Evolutionary conservation across 257 asterid species (phyloP).

Genomic region (Solanum appendiculatum): DNA sequence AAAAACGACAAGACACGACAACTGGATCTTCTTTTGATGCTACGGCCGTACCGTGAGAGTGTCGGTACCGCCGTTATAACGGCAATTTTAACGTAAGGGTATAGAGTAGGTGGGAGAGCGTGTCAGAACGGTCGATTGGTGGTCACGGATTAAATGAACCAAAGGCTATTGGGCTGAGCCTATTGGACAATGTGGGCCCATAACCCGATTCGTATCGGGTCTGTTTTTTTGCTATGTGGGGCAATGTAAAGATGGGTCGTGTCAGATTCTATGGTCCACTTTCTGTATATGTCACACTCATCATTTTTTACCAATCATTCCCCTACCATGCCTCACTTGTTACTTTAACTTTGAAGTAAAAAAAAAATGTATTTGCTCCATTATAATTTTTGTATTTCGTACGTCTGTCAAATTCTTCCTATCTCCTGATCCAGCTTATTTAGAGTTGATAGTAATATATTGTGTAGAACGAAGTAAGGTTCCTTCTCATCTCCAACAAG

Average conservation of each 20-base stretch:
- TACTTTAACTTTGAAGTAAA: not conserved
- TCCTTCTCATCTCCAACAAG: no score
- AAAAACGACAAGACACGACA: not conserved
- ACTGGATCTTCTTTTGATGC: not conserved
- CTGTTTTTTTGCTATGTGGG: not conserved
- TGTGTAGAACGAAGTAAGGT: no score
- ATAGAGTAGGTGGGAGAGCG: not conserved
- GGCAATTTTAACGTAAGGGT: not conserved
- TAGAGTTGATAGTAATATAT: no score
- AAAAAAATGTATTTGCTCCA: not conserved
- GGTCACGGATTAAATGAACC: constrained; percentile 4
- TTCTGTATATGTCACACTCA: not conserved
- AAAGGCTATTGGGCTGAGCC: not conserved
- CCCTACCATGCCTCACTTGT: not conserved
- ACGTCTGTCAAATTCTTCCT: no score
- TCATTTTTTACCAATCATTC: not conserved
- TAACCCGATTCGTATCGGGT: not conserved
- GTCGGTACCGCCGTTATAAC: constrained; percentile 5
- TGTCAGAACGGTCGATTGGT: constrained; percentile 2
- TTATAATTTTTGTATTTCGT: no score
- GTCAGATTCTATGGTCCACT: not conserved
- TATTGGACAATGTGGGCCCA: not conserved
- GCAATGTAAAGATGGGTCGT: not conserved
- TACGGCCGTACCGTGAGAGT: not conserved
- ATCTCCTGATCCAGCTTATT: no score